Percentiles rank a stretch among this genome's conserved stretches.
phyloP scores from a whole-genome alignment of 306 rosid genomes.

The Begonia peltatifolia region DNA sequence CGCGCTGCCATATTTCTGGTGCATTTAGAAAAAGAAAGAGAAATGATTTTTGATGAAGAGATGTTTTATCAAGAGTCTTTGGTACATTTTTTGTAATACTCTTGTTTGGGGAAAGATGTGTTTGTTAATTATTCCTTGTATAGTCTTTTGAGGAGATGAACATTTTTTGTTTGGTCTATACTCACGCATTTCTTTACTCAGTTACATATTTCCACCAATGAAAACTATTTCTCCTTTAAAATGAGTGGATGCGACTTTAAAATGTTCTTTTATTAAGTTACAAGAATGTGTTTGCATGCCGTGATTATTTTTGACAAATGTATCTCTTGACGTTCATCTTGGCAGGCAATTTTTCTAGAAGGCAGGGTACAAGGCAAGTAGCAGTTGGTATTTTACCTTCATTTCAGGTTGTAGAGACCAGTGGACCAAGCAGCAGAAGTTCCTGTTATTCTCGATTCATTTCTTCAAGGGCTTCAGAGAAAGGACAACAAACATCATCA shows the following conservation, averaged over 20 bases:
- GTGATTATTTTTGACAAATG: not conserved
- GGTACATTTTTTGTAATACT: not conserved
- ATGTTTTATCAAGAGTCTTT: not conserved
- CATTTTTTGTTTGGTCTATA: not conserved
- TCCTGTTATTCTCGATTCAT: constrained; percentile 21
- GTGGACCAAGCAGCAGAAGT: constrained; percentile 13
- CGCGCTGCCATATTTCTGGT: not conserved
- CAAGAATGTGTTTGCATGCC: not conserved
- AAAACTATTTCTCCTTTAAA: too few relatives aligned
- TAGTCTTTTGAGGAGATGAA: not conserved
- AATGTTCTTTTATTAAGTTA: not conserved
- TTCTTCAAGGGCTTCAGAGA: constrained; percentile 45
- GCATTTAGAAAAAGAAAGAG: not conserved
- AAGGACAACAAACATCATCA: constrained; percentile 18
- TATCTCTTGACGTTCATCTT: constrained; percentile 1
- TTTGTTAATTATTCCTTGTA: not conserved
- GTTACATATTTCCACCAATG: not conserved
- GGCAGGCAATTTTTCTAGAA: constrained; percentile 24
- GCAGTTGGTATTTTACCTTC: constrained; percentile 9
- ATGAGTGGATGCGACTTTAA: not conserved
- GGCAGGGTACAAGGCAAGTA: constrained; percentile 10
- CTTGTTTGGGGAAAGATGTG: not conserved
- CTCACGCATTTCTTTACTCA: not conserved
- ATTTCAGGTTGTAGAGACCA: constrained; percentile 17
- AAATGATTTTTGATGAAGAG: not conserved